Percentiles rank a stretch among this genome's conserved stretches.
Evolutionary conservation across 495 filamentous ascomycete genomes (phyloP).

Genomic region (Xylaria telfairii): DNA sequence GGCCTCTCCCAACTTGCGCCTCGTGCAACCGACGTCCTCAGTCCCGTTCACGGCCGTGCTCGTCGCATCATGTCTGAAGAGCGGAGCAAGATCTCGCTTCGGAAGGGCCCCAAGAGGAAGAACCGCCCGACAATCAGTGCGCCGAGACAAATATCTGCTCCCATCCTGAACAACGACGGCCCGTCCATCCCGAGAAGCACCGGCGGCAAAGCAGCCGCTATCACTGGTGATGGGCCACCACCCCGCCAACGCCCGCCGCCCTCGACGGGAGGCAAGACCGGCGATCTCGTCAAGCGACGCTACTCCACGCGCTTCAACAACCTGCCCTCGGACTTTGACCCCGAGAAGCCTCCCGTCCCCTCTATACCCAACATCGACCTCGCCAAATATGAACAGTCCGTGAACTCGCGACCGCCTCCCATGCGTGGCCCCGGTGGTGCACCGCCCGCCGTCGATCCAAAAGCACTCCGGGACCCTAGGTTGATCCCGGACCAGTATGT

Average conservation of each 20-base stretch:
- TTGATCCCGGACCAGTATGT: constrained; percentile 82
- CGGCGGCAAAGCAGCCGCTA: constrained; percentile 36
- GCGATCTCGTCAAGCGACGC: constrained; percentile 90
- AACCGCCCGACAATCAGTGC: constrained; percentile 79
- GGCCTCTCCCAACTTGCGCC: not conserved
- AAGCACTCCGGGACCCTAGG: constrained; percentile 79
- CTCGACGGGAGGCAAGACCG: constrained; percentile 63
- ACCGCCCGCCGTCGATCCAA: constrained; percentile 66
- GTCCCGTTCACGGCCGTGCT: not conserved
- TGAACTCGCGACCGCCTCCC: constrained; percentile 50
- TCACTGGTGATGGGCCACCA: constrained; percentile 38
- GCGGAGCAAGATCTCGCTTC: constrained; percentile 80
- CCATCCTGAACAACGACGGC: constrained; percentile 55
- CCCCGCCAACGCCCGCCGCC: constrained; percentile 52
- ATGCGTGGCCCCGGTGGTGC: constrained; percentile 48
- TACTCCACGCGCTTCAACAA: constrained; percentile 92
- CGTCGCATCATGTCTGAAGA: constrained; percentile 62
- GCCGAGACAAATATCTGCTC: constrained; percentile 78
- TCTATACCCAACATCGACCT: constrained; percentile 60
- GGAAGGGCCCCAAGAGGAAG: constrained; percentile 77
- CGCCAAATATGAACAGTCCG: constrained; percentile 56
- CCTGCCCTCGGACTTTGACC: constrained; percentile 69
- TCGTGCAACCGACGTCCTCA: not conserved
- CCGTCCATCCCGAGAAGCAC: constrained; percentile 38
- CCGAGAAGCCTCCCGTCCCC: constrained; percentile 69